phyloP scores from a whole-genome alignment of 306 rosid species.

The Castanea crenata region DNA sequence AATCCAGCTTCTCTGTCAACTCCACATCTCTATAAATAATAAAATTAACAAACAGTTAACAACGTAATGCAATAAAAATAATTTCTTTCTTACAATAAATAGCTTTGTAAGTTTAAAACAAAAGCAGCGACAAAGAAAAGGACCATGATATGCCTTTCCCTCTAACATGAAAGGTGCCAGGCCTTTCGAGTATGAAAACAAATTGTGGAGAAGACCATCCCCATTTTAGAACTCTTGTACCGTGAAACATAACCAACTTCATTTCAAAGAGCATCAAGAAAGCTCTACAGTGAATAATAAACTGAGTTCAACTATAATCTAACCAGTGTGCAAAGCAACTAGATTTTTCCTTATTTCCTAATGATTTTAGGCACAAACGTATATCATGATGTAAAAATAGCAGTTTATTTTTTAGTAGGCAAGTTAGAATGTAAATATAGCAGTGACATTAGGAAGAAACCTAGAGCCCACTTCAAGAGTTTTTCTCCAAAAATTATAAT shows the following conservation, averaged over 20 bases:
- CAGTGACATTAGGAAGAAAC: not conserved
- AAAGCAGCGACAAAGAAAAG: not conserved
- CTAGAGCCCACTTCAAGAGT: not conserved
- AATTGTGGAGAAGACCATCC: not conserved
- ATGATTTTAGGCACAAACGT: not conserved
- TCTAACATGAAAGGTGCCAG: not conserved
- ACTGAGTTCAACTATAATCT: not conserved
- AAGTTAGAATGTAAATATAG: not conserved
- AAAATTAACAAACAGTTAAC: constrained; percentile 1
- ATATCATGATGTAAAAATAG: not conserved
- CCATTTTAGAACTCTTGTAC: not conserved
- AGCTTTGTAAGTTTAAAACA: not conserved
- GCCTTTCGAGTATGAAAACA: not conserved
- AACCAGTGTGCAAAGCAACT: not conserved
- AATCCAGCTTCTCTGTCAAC: constrained; percentile 84
- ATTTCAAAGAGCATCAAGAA: not conserved
- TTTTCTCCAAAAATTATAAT: not conserved
- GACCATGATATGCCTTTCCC: not conserved
- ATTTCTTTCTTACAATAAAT: not conserved
- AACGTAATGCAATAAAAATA: not conserved
- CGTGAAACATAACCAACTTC: not conserved
- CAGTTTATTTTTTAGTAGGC: not conserved
- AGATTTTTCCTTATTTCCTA: not conserved
- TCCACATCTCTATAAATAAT: constrained; percentile 75
- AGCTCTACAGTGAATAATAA: not conserved